These are phyloP conservation scores for Phytophthora boehmeriae DNA, from an alignment of 352 stramenopile genomes.

Conservation along the genomic window DNA sequence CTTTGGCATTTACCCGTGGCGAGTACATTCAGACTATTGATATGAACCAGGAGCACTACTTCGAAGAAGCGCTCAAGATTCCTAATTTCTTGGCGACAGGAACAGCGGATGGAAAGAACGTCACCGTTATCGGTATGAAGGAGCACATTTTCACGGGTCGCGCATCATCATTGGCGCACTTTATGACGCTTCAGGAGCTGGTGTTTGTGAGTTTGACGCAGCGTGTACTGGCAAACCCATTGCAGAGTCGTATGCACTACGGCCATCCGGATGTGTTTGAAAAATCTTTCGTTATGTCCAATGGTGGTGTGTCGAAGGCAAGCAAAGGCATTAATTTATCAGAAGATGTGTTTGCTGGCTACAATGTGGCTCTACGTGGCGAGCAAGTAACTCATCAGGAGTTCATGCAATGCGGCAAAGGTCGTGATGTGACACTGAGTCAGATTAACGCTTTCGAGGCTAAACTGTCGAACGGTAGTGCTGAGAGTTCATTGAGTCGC, in stretches of 20 bases:
- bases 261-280: constrained; percentile 90
- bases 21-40: constrained; percentile 91
- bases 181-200: constrained; percentile 89
- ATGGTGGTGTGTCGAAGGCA: constrained; percentile 86
- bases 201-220: constrained; percentile 90
- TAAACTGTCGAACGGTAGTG: constrained; percentile 84
- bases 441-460: constrained; percentile 90
- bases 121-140: constrained; percentile 90
- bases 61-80: constrained; percentile 91
- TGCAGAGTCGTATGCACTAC: constrained; percentile 88
- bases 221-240: constrained; percentile 75
- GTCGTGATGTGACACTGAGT: constrained; percentile 86
- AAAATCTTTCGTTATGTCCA: constrained; percentile 87
- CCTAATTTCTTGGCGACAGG: constrained; percentile 86
- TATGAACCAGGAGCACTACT: constrained; percentile 92
- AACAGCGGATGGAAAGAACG: constrained; percentile 63
- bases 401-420: constrained; percentile 90
- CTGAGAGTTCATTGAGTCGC: constrained; percentile 80
- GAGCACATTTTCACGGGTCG: constrained; percentile 90
- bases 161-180: constrained; percentile 82
- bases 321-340: constrained; percentile 91
- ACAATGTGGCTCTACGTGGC: constrained; percentile 81
- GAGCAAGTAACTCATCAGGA: constrained; percentile 83
- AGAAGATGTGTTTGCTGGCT: constrained; percentile 90
- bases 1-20: constrained; percentile 83